phyloP scores from a whole-genome alignment of 2,329 filamentous ascomycete genomes.

The Neonectria ditissima region DNA sequence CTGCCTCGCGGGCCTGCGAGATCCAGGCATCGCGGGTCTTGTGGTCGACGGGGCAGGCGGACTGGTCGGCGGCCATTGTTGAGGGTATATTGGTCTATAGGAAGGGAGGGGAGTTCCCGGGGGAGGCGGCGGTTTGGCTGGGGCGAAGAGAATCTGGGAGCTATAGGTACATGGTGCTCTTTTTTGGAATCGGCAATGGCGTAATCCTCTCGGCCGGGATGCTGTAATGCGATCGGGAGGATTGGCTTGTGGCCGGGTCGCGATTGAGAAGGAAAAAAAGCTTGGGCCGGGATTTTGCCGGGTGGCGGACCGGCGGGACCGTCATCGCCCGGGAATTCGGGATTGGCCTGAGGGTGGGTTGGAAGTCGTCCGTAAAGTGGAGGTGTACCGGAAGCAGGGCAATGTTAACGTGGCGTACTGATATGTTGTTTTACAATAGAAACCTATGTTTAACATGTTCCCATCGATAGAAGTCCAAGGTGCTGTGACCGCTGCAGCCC shows the following conservation, averaged over 20 bases:
- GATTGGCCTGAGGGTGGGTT: neutral
- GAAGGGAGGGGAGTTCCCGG: too few species aligned
- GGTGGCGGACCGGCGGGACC: neutral
- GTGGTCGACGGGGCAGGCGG: constrained; percentile 88
- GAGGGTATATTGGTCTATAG: neutral
- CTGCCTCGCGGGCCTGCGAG: constrained; percentile 70
- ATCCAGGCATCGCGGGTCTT: constrained; percentile 91
- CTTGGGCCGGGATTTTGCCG: constrained; percentile 40
- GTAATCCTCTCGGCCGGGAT: constrained; percentile 33
- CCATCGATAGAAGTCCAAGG: too few species aligned
- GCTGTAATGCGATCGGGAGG: constrained; percentile 30
- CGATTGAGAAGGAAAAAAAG: constrained; percentile 31
- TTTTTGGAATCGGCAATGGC: constrained; percentile 30
- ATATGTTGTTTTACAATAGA: neutral
- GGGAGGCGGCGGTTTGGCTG: neutral
- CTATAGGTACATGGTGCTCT: constrained; percentile 15
- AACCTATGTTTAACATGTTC: too few species aligned
- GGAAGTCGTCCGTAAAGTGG: neutral
- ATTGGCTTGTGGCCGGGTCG: constrained; percentile 37
- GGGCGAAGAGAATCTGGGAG: neutral
- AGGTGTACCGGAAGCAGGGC: too few species aligned
- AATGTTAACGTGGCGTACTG: too few species aligned
- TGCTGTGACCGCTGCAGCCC: too few species aligned
- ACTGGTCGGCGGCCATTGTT: constrained; percentile 47
- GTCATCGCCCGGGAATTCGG: neutral